Evolutionary conservation across 2,329 filamentous ascomycete species (phyloP).

Genomic region (Calonectria pteridis): DNA sequence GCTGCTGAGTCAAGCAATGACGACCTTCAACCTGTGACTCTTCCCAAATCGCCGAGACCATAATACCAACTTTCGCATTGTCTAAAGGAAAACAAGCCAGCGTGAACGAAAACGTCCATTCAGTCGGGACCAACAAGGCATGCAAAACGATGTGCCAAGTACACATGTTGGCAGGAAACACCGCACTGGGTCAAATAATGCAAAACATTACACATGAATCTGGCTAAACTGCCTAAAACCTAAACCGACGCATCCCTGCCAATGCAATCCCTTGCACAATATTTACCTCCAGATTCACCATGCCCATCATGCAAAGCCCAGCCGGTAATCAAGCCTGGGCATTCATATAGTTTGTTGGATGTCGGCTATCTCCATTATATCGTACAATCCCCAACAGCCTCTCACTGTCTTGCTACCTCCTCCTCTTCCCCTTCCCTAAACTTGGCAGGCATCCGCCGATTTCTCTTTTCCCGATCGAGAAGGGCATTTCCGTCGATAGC

Average conservation of each 20-base stretch:
- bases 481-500: constrained; percentile 44
- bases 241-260: constrained; percentile 2
- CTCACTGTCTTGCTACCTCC: constrained; percentile 31
- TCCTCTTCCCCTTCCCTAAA: constrained; percentile 50
- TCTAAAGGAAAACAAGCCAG: neutral
- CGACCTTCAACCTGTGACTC: neutral
- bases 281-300: constrained; percentile 17
- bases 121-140: no score
- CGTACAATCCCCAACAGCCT: constrained; percentile 12
- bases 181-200: neutral
- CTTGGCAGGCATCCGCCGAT: constrained; percentile 51
- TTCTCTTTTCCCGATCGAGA: constrained; percentile 44
- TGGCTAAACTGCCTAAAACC: neutral
- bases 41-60: no score
- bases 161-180: neutral
- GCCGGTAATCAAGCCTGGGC: neutral
- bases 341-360: constrained; percentile 10
- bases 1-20: neutral
- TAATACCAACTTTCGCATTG: neutral
- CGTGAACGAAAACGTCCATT: neutral
- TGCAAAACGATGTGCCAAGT: neutral
- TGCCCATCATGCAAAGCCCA: neutral
- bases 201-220: constrained; percentile 4
- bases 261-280: constrained; percentile 12
- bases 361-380: constrained; percentile 9